Conservation (phyloP, 768 basidiomycete genomes). For the Pulveroboletus frians region DNA sequence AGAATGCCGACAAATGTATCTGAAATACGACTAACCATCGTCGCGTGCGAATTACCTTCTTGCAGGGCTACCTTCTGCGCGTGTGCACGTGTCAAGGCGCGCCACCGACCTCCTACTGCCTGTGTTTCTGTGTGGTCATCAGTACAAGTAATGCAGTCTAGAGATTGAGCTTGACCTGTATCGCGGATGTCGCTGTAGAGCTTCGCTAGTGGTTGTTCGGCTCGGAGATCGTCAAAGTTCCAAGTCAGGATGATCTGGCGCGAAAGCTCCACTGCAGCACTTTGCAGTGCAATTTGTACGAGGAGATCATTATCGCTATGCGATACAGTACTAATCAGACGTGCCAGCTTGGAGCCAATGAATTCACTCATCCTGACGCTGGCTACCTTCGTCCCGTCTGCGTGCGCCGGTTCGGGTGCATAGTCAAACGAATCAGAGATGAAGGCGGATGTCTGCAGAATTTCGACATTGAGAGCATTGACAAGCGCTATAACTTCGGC, state of each 20-base stretch:
- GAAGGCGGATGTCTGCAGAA: constrained; percentile 41
- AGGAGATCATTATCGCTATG: no score
- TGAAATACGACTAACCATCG: constrained; percentile 29
- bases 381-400: constrained; percentile 28
- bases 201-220: constrained; percentile 25
- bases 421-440: no score
- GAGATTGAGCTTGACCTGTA: constrained; percentile 13
- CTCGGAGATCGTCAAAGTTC: constrained; percentile 29
- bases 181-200: constrained; percentile 27
- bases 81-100: no score
- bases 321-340: no score
- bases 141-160: background rate
- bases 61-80: no score
- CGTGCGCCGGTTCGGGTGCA: no score
- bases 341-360: constrained; percentile 29
- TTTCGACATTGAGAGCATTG: constrained; percentile 44
- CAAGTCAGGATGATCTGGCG: constrained; percentile 28
- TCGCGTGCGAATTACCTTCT: no score
- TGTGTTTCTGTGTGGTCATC: constrained; percentile 28
- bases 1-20: constrained; percentile 41
- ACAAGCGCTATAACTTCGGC: constrained; percentile 37
- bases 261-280: no score
- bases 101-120: no score
- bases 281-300: no score
- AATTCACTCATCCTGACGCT: constrained; percentile 26